phyloP scores from a whole-genome alignment of 2,329 filamentous ascomycete genomes.

The Bipolaris gigantea region DNA sequence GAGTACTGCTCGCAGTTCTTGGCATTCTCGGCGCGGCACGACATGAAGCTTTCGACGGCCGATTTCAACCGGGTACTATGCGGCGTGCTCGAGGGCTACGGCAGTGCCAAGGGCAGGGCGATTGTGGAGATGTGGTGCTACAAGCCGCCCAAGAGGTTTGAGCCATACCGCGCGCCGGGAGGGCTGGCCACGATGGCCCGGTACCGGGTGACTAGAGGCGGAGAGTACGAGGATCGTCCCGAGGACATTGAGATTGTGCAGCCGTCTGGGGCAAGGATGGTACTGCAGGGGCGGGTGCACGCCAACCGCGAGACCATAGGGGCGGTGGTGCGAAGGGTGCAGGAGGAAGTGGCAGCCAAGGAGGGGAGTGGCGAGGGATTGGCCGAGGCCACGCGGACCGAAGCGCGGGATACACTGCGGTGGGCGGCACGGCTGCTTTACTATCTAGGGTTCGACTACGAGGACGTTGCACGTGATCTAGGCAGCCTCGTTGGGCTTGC shows the following conservation, averaged over 20 bases:
- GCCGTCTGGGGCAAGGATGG: constrained; percentile 31
- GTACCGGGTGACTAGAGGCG: constrained; percentile 26
- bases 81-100: constrained; percentile 56
- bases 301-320: constrained; percentile 41
- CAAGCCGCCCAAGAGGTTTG: constrained; percentile 20
- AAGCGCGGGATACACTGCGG: constrained; percentile 32
- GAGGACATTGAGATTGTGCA: constrained; percentile 36
- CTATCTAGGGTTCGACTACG: constrained; percentile 37
- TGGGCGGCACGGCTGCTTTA: constrained; percentile 39
- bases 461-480: constrained; percentile 38
- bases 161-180: constrained; percentile 36
- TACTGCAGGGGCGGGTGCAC: constrained; percentile 34
- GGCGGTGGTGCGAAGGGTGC: constrained; percentile 38
- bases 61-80: constrained; percentile 58
- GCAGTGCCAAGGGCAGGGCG: constrained; percentile 51
- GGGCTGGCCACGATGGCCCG: constrained; percentile 39
- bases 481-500: constrained; percentile 36
- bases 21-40: constrained; percentile 28
- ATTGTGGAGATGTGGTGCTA: constrained; percentile 54
- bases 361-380: constrained; percentile 16
- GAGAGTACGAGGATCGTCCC: constrained; percentile 30
- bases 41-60: constrained; percentile 32
- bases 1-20: constrained; percentile 38
- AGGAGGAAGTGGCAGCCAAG: constrained; percentile 35
- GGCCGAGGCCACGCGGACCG: constrained; percentile 16